A percentile compares a stretch with the other conserved stretches of the same genome.
Conservation (phyloP, 768 basidiomycete species). For the Rhizopogon roseolus region DNA sequence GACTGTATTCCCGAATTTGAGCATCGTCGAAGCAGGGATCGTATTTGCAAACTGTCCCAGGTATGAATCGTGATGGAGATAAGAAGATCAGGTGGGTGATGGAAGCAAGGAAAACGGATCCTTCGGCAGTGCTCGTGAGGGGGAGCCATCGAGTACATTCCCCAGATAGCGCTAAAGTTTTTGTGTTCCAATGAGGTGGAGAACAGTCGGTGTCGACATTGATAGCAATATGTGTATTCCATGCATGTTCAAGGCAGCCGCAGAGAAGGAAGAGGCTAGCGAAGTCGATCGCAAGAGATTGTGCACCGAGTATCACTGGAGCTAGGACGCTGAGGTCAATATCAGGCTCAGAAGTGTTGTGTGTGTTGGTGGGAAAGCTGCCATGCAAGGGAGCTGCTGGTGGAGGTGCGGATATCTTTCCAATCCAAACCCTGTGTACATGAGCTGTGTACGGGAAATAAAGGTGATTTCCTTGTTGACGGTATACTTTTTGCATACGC, state of each 20-base stretch:
- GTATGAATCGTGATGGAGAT: neutral
- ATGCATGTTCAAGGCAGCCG: conserved; percentile 21
- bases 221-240: conserved; percentile 1
- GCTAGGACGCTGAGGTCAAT: conserved; percentile 17
- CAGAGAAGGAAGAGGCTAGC: conserved; percentile 30
- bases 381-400: neutral
- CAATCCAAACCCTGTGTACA: conserved; percentile 32
- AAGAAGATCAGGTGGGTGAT: conserved; percentile 34
- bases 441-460: conserved; percentile 25
- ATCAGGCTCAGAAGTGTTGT: neutral
- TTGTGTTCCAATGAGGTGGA: conserved; percentile 15
- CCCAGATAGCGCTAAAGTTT: conserved; percentile 28
- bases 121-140: conserved; percentile 25
- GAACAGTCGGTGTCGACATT: neutral
- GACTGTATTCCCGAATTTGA: neutral
- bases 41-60: neutral
- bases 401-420: conserved; percentile 24
- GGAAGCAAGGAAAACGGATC: conserved; percentile 28
- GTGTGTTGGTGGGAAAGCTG: conserved; percentile 4
- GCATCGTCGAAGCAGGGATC: neutral
- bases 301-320: conserved; percentile 3
- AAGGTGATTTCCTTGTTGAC: conserved; percentile 15
- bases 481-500: conserved; percentile 18
- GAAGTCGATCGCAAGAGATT: conserved; percentile 27
- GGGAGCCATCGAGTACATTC: conserved; percentile 26